Evolutionary conservation across 768 basidiomycete species (phyloP), one percentile per base, ranked within the genome.

Genomic region (Mycena vulgaris): DNA sequence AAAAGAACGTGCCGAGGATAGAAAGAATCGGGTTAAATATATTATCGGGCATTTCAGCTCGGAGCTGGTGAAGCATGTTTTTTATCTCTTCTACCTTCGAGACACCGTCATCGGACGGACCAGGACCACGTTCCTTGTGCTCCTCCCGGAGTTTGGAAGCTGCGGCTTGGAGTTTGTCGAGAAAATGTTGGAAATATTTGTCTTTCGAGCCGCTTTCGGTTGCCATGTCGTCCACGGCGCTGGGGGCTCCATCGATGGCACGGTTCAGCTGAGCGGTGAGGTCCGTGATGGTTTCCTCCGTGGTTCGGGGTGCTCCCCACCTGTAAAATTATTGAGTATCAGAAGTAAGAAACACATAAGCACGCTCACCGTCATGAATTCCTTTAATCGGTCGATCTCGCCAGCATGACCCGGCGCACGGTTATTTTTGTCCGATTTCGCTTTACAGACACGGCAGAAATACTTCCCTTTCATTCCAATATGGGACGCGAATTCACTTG

Each of bases 361-460:
- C 16, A 16, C 25, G 30, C 49, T 51, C 14, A 30, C 49, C 2
- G 27, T 51, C 49, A 51, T 27, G 28, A 51, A 51, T 28, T 51
- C 49, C 30, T 30, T 7, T 3, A 51, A 8, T 14, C 49, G 25
- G 3, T 51, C 49, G 17, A 27, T 27, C 11, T 51, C 49, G 28
- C 49, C 49, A 5, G 49, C 49, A 51, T 51, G 17, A 5, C 49
- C 49, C 8, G 49, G 27, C 2, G 49, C 27, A 3, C 49, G 25
- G 30, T 28, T 51, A 3, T 51, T 51, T 11, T 27, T 51, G n/a
- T n/a, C 19, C 5, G 49, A 27, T 28, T 5, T 17, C 3, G 28
- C 49, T 19, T 51, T 27, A 35, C 77, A 78, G 7, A 70, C 27
- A 8, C 68, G 52, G 48, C 78, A 78, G 39, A 76, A 78, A 16